Evolutionary conservation across 192 early-diverging fungal genomes (phyloP).

Genomic region (Dissophora ornata): DNA sequence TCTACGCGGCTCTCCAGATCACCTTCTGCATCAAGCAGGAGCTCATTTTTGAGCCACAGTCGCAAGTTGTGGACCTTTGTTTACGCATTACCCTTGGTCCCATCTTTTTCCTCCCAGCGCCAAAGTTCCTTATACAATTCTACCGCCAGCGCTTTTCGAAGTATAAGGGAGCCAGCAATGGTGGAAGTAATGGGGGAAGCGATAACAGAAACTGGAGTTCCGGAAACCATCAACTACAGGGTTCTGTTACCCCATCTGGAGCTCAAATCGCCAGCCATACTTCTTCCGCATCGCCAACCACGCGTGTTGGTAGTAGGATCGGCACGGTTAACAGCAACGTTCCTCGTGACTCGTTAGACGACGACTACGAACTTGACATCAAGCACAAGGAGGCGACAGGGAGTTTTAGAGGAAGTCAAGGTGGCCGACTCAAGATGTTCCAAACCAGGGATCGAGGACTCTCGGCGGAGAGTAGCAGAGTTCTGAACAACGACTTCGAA

Average conservation of each 20-base stretch:
- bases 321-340: neutral
- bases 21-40: neutral
- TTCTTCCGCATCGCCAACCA: too few species aligned
- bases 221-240: neutral
- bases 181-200: constrained; percentile 10
- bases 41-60: constrained; percentile 10
- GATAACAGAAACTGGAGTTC: neutral
- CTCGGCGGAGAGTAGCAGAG: constrained; percentile 37
- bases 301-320: neutral
- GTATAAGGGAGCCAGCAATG: constrained; percentile 10
- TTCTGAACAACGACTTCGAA: constrained; percentile 32
- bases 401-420: neutral
- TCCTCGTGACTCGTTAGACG: constrained; percentile 5
- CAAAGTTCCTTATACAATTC: constrained; percentile 19
- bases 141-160: constrained; percentile 31
- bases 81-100: constrained; percentile 26
- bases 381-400: too few species aligned
- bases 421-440: constrained; percentile 26
- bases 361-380: neutral
- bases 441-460: constrained; percentile 10
- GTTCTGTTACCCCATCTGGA: neutral
- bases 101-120: constrained; percentile 38
- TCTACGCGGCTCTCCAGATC: constrained; percentile 9
- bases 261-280: too few species aligned
- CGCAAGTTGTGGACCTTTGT: constrained; percentile 44